phyloP scores from a whole-genome alignment of 257 asterid species.

The Perilla frutescens region DNA sequence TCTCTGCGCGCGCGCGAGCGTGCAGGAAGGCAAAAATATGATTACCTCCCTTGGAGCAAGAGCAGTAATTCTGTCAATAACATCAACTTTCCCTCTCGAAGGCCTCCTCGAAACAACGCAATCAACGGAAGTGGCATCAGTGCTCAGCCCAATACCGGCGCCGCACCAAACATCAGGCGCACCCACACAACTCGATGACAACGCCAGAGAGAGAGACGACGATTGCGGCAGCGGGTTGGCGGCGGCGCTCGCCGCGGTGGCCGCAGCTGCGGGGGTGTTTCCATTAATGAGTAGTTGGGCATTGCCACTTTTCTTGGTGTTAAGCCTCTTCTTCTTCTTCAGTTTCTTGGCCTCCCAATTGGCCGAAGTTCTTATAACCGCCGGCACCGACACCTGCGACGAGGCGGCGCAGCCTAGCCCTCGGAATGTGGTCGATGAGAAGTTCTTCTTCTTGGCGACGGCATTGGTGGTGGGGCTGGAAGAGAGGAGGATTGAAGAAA shows the following conservation, averaged over 20 bases:
- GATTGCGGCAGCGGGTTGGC: conserved; percentile 35
- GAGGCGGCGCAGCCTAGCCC: conserved; percentile 92
- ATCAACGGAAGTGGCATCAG: conserved; percentile 81
- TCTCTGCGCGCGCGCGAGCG: neutral
- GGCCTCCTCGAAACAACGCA: conserved; percentile 78
- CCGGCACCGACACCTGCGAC: conserved; percentile 91
- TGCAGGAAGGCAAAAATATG: neutral
- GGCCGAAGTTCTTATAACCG: conserved; percentile 79
- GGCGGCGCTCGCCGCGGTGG: conserved; percentile 15
- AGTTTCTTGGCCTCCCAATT: conserved; percentile 82
- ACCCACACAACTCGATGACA: conserved; percentile 54
- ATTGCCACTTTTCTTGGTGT: conserved; percentile 42
- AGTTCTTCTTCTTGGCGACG: conserved; percentile 68
- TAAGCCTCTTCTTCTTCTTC: conserved; percentile 57
- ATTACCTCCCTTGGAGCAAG: conserved; percentile 60
- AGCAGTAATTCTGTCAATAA: conserved; percentile 40
- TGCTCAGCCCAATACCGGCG: conserved; percentile 67
- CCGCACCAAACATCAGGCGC: conserved; percentile 91
- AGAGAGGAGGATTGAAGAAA: conserved; percentile 66
- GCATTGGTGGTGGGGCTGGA: conserved; percentile 34
- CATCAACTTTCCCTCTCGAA: conserved; percentile 62
- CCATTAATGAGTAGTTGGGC: conserved; percentile 20
- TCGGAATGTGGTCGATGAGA: conserved; percentile 68
- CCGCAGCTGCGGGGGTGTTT: conserved; percentile 17
- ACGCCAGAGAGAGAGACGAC: conserved; percentile 52